Base-by-base conservation (phyloP, 192 early-diverging fungal species). In the Coemansia sp. region DNA sequence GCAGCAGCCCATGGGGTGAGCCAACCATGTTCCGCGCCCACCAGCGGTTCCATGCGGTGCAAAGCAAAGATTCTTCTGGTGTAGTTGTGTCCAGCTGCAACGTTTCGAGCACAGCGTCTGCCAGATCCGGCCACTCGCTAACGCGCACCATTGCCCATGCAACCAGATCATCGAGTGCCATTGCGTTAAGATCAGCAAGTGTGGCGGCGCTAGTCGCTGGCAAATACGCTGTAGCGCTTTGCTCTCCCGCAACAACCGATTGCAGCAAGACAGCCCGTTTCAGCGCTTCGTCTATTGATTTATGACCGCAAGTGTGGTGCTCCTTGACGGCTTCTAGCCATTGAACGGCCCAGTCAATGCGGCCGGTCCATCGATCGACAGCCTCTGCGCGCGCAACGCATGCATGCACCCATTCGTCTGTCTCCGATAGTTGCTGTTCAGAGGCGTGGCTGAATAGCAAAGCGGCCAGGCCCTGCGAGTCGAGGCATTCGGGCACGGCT, bases 331-430 rank as follows among this genome's bases (percentile, higher is more conserved):
- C 49, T 18, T 67, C 56, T 18, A 77, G 75, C 69, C 75, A 77
- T 4, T 20, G 21, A 11, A 46, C 39, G 1, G 69, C 65, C 69
- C 75, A 72, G 66, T 77, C 75, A 7, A 72, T 24, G 6, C 69
- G 69, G 1, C 75, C 75, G 5, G 75, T 77, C 60, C 64, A 72
- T 30, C 36, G 61, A 35, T 77, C 75, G 33, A 78, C 72, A 4
- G 43, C 45, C 55, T 69, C 67, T 1, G 76, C 76, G 10, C 76
- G 63, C 30, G 14, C 14, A 15, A 78, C 46, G 16, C 70, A 72
- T 4, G 70, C 63, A 26, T 9, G 2, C 24, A 23, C 24, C 51
- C 51, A 53, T 23, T 53, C 24, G 1, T 23, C 51, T 0, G 26
- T 23, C 8, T 23, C 51, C 10, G 8, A 26, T 53, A 14, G 23